Evolutionary conservation across 2,329 filamentous ascomycete genomes (phyloP), one percentile per base, ranked within the genome.

Genomic region (Curvularia spicifera): DNA sequence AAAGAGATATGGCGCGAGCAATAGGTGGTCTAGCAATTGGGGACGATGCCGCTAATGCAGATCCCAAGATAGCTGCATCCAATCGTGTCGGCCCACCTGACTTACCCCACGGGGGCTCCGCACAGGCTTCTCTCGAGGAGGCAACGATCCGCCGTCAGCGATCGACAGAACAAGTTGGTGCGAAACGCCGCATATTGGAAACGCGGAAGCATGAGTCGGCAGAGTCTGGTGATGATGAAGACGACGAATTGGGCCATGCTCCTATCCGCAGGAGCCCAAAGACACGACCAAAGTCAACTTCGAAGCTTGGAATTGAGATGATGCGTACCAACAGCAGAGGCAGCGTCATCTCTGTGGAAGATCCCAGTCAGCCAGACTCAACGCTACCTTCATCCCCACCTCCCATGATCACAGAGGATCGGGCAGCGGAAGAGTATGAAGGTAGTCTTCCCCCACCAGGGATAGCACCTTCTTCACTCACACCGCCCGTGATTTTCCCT

Each of bases 301-400:
- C 93, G 0, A 97, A 97, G 76, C 85, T 98, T 1, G 93, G 93
- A 1, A 95, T 93, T 49, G 94, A 98, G 76, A 97, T 98, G 94
- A 94, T 97, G 91, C 88, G 94, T 47, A 96, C 94, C 20, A 96
- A 97, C 75, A 97, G 92, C 71, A 90, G 94, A 68, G 94, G 96
- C 48, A 97, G 93, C 71, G 85, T 83, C 40, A 78, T 83, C 45
- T 82, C 80, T 7, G 74, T 80, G 28, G 81, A 83, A 44, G 81
- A 83, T 46, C 63, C 79, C 50, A 65, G 73, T 18, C 67, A 66
- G 6, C 63, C 71, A 13, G 75, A 78, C 7, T 70, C 72, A 1
- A 64, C 67, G 4, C 65, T 78, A 13, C 65, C 71, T 9, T 76
- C 74, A 4, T 75, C 74, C 13, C 76, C 76, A 3, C 77, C 76